Evolutionary conservation across 2,329 filamentous ascomycete species (phyloP).

Genomic region (Dothiorella sarmentorum): DNA sequence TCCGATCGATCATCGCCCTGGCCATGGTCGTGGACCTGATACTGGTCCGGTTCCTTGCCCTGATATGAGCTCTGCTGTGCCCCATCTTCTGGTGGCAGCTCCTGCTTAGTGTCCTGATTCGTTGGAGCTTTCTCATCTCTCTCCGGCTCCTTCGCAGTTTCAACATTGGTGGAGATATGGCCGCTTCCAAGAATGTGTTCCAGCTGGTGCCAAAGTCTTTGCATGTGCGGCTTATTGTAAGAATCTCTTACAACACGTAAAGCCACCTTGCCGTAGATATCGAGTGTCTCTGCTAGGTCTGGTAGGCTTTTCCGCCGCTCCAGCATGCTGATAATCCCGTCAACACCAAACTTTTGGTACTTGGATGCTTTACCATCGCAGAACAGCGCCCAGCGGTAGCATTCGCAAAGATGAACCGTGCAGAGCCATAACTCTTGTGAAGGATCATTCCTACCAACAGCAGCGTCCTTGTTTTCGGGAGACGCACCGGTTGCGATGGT

Average conservation of each 20-base stretch:
- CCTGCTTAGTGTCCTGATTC: too few species aligned
- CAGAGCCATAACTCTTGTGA: neutral
- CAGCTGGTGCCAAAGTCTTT: neutral
- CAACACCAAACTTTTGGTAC: neutral
- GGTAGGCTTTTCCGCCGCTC: neutral
- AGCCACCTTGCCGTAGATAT: neutral
- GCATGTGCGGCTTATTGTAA: neutral
- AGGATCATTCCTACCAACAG: neutral
- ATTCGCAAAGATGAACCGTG: neutral
- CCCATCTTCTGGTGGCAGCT: too few species aligned
- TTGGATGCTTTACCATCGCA: neutral
- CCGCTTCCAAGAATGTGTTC: too few species aligned
- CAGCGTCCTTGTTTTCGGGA: too few species aligned
- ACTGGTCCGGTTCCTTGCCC: neutral
- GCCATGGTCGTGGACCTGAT: too few species aligned
- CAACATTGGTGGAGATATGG: too few species aligned
- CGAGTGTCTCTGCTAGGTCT: neutral
- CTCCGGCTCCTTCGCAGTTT: too few species aligned
- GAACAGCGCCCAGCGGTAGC: neutral
- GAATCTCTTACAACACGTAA: neutral
- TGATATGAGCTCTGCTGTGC: too few species aligned
- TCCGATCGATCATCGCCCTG: too few species aligned
- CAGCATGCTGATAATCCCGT: neutral
- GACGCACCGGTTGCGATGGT: neutral
- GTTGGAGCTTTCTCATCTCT: too few species aligned